Percentiles rank a stretch among this genome's conserved stretches.
These are phyloP conservation scores for Vitellaria paradoxa DNA, from an alignment of 179 eudicot species.

Conservation along the genomic window DNA sequence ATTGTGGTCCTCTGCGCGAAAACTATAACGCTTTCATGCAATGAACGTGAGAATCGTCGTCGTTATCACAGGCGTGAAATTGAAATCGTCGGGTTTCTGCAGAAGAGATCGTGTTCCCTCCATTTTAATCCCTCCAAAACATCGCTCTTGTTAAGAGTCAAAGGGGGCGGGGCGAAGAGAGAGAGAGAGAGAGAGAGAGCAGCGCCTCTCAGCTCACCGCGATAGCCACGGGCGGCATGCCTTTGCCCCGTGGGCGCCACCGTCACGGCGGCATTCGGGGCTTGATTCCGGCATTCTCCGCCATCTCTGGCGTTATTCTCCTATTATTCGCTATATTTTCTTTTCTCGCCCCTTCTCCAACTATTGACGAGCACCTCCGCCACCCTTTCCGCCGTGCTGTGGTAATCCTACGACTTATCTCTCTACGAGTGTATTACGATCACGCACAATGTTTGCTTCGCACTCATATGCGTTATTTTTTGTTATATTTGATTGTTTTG, in stretches of 20 bases:
- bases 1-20: not conserved
- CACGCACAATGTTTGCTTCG: not conserved
- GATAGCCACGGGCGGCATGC: constrained; percentile 30
- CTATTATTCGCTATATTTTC: constrained; percentile 44
- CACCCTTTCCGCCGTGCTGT: constrained; percentile 16
- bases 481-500: not conserved
- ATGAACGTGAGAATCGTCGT: constrained; percentile 10
- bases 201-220: not conserved
- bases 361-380: constrained; percentile 30
- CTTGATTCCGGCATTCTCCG: constrained; percentile 36
- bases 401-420: constrained; percentile 14
- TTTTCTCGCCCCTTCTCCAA: constrained; percentile 57
- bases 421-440: not conserved
- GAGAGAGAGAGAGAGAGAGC: constrained; percentile 5
- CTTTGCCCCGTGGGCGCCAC: constrained; percentile 74
- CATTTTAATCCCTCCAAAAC: constrained; percentile 9
- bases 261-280: constrained; percentile 29
- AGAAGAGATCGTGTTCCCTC: constrained; percentile 15
- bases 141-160: not conserved
- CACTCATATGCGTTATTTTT: not conserved
- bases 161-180: not conserved
- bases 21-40: no score
- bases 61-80: constrained; percentile 4
- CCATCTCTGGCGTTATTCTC: constrained; percentile 57
- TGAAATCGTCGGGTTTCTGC: not conserved